Base-by-base conservation (phyloP, 2,329 filamentous ascomycete species). In the Xylaria sp. region DNA sequence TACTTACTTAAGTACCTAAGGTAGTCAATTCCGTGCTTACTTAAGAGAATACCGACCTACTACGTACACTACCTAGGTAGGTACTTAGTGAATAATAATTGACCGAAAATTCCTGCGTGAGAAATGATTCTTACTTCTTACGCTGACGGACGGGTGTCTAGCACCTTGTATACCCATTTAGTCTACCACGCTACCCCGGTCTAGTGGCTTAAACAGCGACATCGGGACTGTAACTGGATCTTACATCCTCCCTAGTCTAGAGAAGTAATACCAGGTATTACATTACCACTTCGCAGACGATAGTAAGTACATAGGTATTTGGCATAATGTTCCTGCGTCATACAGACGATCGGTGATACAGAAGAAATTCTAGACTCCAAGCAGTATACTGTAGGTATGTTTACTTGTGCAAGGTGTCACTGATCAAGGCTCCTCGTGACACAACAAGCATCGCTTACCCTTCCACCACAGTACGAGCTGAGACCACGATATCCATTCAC, bases 181-280 rank as follows among this genome's bases (percentile, higher is more conserved):
- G 40, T 18, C 18, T 47, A 48, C 40, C 8, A 48, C 44, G 21
- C 29, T 21, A 44, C 55, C 35, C 55, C 23, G 25, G 29, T 21
- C 55, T 44, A 58, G 29, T 40, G 16, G 13, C 27, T 25, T 21
- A 35, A 60, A 1, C 40, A 60, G 63, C 65, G 65, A 66, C 53
- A 63, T 66, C 65, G 65, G 65, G 59, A 40, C 44, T 18, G 27
- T 32, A 29, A 32, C 32, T 35, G 21, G 35, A 37, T 44, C 40
- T n/a, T 16, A 18, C 40, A n/a, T 44, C 16, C 16, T 13, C 12
- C 40, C 40, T 42, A 18, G 40, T 37, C 5, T 37, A 42, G 40
- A 18, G n/a, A 44, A 27, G 37, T 42, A n/a, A 16, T 40, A 47
- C 44, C 18, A 40, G 18, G 64, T 51, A 62, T 44, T 57, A 62